Percentiles rank a stretch among this genome's conserved stretches.
Conservation (phyloP, 305 asterid genomes). For the Salvia sclarea region DNA sequence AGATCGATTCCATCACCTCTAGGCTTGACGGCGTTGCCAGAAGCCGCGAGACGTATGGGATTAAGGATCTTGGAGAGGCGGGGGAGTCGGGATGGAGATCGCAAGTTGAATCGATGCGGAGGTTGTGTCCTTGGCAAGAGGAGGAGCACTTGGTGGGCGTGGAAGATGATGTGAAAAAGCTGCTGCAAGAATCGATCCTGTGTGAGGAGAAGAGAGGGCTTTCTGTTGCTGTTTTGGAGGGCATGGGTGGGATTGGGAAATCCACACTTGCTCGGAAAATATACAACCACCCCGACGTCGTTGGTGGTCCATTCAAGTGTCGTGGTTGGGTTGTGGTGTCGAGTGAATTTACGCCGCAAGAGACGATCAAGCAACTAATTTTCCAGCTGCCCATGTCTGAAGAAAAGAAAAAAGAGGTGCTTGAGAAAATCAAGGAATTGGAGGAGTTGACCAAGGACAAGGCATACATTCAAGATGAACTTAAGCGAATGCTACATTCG, state of each 20-base stretch:
- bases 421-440: background rate
- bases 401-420: too few relatives aligned
- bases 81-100: too few relatives aligned
- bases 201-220: background rate
- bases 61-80: background rate
- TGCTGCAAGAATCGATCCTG: background rate
- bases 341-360: background rate
- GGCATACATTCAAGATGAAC: background rate
- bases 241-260: conserved; percentile 31
- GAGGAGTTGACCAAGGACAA: background rate
- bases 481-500: background rate
- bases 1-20: conserved; percentile 18
- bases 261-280: conserved; percentile 38
- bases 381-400: background rate
- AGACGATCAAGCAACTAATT: background rate
- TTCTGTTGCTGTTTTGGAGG: background rate
- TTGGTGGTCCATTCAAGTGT: background rate
- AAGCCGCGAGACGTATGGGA: conserved; percentile 24
- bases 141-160: background rate
- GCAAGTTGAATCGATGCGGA: too few relatives aligned
- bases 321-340: conserved; percentile 11
- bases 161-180: background rate
- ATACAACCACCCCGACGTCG: conserved; percentile 22
- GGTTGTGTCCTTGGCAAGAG: background rate
- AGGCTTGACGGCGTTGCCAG: background rate